Percentiles rank a stretch among this genome's conserved stretches.
phyloP scores from a whole-genome alignment of 345 rosid species.

The Citrus cavaleriei region DNA sequence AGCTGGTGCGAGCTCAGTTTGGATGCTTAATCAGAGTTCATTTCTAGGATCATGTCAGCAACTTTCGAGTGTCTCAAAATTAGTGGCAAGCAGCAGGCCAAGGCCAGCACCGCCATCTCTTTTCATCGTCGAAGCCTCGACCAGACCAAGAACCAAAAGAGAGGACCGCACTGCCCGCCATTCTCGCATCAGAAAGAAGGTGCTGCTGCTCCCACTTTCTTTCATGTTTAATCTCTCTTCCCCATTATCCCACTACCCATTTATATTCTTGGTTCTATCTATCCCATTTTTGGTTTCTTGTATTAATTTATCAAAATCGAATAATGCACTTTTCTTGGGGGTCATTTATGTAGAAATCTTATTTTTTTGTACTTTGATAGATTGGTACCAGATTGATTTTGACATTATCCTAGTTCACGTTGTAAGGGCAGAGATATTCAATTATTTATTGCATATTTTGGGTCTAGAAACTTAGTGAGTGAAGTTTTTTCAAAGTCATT shows the following conservation, averaged over 20 bases:
- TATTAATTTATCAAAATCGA: no score
- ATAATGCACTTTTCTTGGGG: neutral
- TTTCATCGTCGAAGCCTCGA: constrained; percentile 46
- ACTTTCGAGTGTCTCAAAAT: neutral
- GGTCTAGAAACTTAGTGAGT: neutral
- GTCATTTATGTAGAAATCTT: neutral
- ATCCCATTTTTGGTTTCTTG: neutral
- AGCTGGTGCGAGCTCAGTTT: neutral
- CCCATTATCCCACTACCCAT: no score
- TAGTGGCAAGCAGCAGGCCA: neutral
- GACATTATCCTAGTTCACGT: neutral
- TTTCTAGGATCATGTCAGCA: constrained; percentile 3
- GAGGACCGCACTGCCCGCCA: constrained; percentile 88
- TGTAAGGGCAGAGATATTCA: neutral
- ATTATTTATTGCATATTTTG: neutral
- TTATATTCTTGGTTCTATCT: neutral
- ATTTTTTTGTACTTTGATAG: neutral
- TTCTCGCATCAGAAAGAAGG: constrained; percentile 91
- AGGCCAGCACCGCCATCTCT: constrained; percentile 4
- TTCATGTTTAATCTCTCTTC: neutral
- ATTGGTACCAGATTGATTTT: neutral
- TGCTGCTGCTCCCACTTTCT: neutral
- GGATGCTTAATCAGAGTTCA: constrained; percentile 5
- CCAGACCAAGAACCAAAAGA: constrained; percentile 51
- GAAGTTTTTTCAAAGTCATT: neutral